These are phyloP conservation scores for Prunus yedoensis DNA, from an alignment of 331 rosid genomes.

Conservation along the genomic window DNA sequence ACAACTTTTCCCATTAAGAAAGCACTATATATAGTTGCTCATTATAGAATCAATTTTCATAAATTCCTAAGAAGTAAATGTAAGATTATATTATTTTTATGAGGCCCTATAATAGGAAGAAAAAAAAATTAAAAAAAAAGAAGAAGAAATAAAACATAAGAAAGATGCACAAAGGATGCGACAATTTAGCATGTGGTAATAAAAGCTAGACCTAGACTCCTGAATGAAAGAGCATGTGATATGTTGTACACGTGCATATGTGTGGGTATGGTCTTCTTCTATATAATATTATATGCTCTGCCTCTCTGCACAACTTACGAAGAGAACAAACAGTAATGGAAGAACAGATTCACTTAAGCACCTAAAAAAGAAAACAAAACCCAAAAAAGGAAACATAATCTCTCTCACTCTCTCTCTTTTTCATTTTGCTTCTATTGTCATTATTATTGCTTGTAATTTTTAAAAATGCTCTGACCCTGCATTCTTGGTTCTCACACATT, in stretches of 20 bases:
- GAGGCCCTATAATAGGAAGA: not conserved
- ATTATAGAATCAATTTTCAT: not conserved
- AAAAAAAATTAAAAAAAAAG: not conserved
- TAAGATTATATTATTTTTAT: no score
- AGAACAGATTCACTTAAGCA: no score
- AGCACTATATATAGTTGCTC: not conserved
- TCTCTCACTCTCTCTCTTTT: not conserved
- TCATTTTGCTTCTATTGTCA: not conserved
- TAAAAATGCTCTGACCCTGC: conserved; percentile 27
- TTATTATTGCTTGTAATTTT: not conserved
- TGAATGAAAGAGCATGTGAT: no score
- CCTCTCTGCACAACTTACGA: no score
- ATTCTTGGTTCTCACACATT: conserved; percentile 39
- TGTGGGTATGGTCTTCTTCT: no score
- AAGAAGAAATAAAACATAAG: not conserved
- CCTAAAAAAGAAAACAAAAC: not conserved
- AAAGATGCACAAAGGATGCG: no score
- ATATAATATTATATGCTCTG: no score
- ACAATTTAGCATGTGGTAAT: no score
- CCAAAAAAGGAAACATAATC: conserved; percentile 2
- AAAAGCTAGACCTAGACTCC: no score
- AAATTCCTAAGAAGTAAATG: not conserved
- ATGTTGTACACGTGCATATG: no score
- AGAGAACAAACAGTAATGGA: no score
- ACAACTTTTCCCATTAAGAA: not conserved